Evolutionary conservation across 1,284 basidiomycete species (phyloP), one percentile per base, ranked within the genome.

Genomic region (Tilletiaria anomala): DNA sequence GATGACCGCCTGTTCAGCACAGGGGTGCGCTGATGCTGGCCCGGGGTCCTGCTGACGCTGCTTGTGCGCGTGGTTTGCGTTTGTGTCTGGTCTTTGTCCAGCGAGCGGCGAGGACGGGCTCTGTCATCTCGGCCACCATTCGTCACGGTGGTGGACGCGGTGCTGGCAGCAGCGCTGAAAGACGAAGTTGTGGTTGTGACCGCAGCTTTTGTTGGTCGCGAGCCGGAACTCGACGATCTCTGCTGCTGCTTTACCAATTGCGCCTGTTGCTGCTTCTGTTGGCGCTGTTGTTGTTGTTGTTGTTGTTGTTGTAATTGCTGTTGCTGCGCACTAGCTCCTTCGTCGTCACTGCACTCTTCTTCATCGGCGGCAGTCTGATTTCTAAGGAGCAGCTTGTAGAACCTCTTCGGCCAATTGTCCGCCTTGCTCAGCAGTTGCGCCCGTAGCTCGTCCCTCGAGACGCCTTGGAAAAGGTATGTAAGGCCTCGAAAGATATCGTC

Each of bases 401-500:
- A 66, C 3, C 59, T 62, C 56, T 66, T 66, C 40, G 59, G 62
- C 62, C 61, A 64, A 46, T 58, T 65, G 0, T 47, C 47, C 2
- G 53, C 59, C 6, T 53, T 48, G 5, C 53, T 33, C 8, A 53
- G 44, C 18, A 65, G 43, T 26, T 56, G 45, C 21, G 46, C 49
- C 37, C 57, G 44, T 21, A 65, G 57, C 32, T 51, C 44, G 17
- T 56, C 47, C 33, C 58, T 52, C 19, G 50, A 50, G 18, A 54
- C 35, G 39, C 63, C 61, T 1, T 49, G 78, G 87, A 89, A 97
- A 19, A 99, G 73, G 5, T 86, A 87, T 57, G 78, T 79, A 36
- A 97, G 70, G 70, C 94, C 96, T 21, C 77, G 78, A 60, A 97
- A 77, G 54, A 97, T 85, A 54, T 91, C 87, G 2, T 75, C 72